Evolutionary conservation across 2,329 filamentous ascomycete genomes (phyloP).

Genomic region (Tolypocladium amazonense): DNA sequence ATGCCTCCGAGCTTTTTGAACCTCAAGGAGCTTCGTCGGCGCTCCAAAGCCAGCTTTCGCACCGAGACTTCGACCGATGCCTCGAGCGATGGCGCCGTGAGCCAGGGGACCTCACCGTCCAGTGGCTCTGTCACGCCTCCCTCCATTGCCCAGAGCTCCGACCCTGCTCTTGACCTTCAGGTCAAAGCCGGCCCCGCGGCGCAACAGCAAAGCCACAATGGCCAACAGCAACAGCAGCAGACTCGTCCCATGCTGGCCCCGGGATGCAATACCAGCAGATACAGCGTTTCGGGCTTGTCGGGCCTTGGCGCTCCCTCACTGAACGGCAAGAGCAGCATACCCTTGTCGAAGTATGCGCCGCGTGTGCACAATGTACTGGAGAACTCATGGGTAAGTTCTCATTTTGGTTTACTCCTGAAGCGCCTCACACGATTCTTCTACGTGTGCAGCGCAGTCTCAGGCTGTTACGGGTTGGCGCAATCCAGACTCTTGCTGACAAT

Average conservation of each 20-base stretch:
- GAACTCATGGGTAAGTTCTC: slow-evolving; percentile 65
- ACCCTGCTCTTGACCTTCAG: slow-evolving; percentile 53
- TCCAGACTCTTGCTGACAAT: slow-evolving; percentile 9
- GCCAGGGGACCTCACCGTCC: slow-evolving; percentile 49
- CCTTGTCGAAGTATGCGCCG: slow-evolving; percentile 71
- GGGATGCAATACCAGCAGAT: slow-evolving; percentile 38
- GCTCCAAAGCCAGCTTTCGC: slow-evolving; percentile 65
- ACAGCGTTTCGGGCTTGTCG: slow-evolving; percentile 54
- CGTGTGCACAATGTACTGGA: slow-evolving; percentile 69
- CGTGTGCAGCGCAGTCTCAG: too few species aligned
- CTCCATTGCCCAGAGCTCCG: slow-evolving; percentile 56
- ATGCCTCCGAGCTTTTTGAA: slow-evolving; percentile 59
- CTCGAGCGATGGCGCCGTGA: slow-evolving; percentile 47
- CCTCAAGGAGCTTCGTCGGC: slow-evolving; percentile 61
- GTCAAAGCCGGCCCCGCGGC: slow-evolving; percentile 35
- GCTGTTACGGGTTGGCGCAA: background rate
- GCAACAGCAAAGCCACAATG: slow-evolving; percentile 3
- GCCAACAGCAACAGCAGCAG: slow-evolving; percentile 11
- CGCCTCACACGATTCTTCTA: background rate
- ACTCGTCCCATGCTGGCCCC: slow-evolving; percentile 27
- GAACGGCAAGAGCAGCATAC: slow-evolving; percentile 44
- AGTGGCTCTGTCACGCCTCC: slow-evolving; percentile 67
- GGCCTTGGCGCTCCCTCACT: slow-evolving; percentile 46
- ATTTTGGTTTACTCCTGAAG: background rate
- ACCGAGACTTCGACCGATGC: slow-evolving; percentile 52